A percentile compares a stretch with the other conserved stretches of the same genome.
These are phyloP conservation scores for Rhazya stricta DNA, from an alignment of 257 asterid genomes.

Conservation along the genomic window DNA sequence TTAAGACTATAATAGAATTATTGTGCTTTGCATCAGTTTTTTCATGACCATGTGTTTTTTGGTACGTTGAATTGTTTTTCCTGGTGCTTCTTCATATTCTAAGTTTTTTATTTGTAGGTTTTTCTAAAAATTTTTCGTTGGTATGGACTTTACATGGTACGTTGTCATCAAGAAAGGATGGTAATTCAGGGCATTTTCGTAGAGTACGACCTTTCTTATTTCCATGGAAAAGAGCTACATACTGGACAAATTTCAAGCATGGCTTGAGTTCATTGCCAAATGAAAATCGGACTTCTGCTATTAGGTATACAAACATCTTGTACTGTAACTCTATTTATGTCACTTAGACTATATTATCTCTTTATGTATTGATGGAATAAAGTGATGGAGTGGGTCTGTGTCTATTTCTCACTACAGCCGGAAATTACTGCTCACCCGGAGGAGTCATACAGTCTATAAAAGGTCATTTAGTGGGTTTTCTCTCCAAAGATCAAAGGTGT, in stretches of 20 bases:
- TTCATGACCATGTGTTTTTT: not conserved
- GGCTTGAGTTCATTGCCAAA: constrained; percentile 37
- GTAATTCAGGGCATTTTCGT: constrained; percentile 36
- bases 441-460: constrained; percentile 76
- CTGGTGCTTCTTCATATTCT: not conserved
- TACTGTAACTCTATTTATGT: constrained; percentile 14
- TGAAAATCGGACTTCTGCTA: constrained; percentile 30
- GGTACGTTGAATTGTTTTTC: not conserved
- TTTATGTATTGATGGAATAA: not conserved
- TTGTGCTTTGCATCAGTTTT: not conserved
- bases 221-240: constrained; percentile 69
- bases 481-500: constrained; percentile 68
- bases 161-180: constrained; percentile 40
- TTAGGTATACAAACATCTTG: constrained; percentile 43
- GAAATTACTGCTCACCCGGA: constrained; percentile 56
- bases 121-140: constrained; percentile 44
- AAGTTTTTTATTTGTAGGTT: constrained; percentile 31
- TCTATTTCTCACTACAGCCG: constrained; percentile 44
- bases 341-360: not conserved
- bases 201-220: constrained; percentile 46
- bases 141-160: constrained; percentile 73
- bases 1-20: not conserved
- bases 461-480: constrained; percentile 81
- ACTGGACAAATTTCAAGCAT: constrained; percentile 45
- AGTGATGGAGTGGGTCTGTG: constrained; percentile 1